A percentile compares a stretch with the other conserved stretches of the same genome.
Evolutionary conservation across 345 rosid genomes (phyloP).

Genomic region (Conringia planisiliqua): DNA sequence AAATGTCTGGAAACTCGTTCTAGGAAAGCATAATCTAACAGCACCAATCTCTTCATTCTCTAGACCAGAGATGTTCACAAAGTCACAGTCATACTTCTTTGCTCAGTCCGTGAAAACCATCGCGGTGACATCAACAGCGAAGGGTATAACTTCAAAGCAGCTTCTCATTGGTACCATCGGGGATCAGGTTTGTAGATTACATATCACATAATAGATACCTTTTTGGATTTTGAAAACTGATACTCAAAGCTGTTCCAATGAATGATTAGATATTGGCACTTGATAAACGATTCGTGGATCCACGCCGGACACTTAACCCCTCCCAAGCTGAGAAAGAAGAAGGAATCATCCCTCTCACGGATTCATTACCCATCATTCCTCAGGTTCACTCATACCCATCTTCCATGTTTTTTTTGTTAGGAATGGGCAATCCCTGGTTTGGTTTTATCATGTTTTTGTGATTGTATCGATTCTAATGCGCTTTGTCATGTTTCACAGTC

Average conservation of each 20-base stretch:
- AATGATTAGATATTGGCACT: slow-evolving; percentile 37
- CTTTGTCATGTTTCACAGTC: slow-evolving; percentile 47
- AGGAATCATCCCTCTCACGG: slow-evolving; percentile 88
- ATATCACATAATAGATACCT: not conserved
- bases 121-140: slow-evolving; percentile 86
- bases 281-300: slow-evolving; percentile 92
- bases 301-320: slow-evolving; percentile 91
- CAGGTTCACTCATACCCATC: slow-evolving; percentile 53
- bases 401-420: not conserved
- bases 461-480: not conserved
- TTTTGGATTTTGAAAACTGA: not conserved
- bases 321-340: slow-evolving; percentile 96
- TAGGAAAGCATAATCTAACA: slow-evolving; percentile 96
- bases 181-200: slow-evolving; percentile 41
- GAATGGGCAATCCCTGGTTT: not conserved
- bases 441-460: not conserved
- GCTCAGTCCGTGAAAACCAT: slow-evolving; percentile 84
- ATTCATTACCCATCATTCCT: slow-evolving; percentile 86
- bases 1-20: slow-evolving; percentile 84
- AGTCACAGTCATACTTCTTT: slow-evolving; percentile 93
- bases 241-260: not conserved
- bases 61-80: slow-evolving; percentile 78
- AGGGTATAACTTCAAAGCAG: slow-evolving; percentile 98
- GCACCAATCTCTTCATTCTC: slow-evolving; percentile 81
- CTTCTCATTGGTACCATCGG: slow-evolving; percentile 90